Conservation (phyloP, 164 flowering plant genomes). For the Vitis cinerea region DNA sequence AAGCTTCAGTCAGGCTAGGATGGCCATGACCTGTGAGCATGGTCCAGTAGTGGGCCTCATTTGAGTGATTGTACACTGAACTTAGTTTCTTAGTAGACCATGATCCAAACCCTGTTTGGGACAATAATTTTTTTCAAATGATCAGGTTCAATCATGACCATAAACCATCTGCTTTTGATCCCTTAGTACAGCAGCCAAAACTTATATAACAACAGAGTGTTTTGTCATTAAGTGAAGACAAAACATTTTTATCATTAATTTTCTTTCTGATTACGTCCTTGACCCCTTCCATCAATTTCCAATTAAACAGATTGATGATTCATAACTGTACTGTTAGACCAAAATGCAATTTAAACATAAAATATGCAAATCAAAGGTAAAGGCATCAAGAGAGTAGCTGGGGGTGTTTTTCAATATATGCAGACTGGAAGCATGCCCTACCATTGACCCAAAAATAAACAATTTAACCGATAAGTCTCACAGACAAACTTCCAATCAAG, state of each 20-base stretch:
- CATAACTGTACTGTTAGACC: background rate
- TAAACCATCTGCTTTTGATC: background rate
- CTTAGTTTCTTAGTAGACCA: too few relatives aligned
- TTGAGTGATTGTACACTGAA: background rate
- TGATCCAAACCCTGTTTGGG: too few relatives aligned
- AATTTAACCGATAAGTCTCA: background rate
- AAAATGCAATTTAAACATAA: background rate
- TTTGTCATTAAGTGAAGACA: background rate
- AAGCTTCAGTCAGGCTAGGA: background rate
- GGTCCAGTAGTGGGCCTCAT: background rate
- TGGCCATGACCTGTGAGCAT: conserved; percentile 2
- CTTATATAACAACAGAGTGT: background rate
- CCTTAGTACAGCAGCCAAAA: conserved; percentile 2
- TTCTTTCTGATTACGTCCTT: background rate
- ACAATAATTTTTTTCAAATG: background rate
- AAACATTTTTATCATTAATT: too few relatives aligned
- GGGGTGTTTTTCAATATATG: too few relatives aligned
- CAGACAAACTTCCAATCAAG: background rate
- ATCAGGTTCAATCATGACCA: conserved; percentile 6
- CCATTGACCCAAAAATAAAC: conserved; percentile 1
- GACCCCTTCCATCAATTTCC: background rate
- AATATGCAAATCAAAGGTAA: background rate
- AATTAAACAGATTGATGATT: background rate
- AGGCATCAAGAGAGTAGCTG: too few relatives aligned
- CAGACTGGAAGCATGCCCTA: background rate